Conservation (phyloP, 495 filamentous ascomycete species). For the Penicillium parvum region DNA sequence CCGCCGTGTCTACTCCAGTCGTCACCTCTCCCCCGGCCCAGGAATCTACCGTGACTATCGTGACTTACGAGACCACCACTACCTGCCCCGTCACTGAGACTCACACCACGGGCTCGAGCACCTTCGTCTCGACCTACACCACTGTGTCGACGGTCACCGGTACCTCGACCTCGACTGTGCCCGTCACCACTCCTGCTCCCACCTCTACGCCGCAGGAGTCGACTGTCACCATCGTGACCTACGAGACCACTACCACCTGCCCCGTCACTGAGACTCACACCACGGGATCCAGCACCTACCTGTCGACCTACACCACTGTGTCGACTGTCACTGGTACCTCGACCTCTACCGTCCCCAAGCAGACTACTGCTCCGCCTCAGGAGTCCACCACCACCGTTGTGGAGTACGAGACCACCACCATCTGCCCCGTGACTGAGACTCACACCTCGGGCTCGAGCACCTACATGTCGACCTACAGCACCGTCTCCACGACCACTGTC, state of each 20-base stretch:
- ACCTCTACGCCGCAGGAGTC: conserved; percentile 16
- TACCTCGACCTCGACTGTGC: conserved; percentile 1
- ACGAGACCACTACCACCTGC: conserved; percentile 44
- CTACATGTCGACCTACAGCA: too few species aligned
- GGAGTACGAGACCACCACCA: conserved; percentile 22
- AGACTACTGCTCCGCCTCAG: conserved; percentile 23
- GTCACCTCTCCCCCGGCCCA: conserved; percentile 9
- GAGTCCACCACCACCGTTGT: too few species aligned
- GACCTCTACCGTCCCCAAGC: conserved; percentile 5
- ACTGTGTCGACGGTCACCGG: conserved; percentile 29
- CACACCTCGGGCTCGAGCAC: too few species aligned
- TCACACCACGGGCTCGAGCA: conserved; percentile 12
- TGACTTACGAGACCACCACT: conserved; percentile 36
- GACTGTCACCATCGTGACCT: conserved; percentile 37
- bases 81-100: conserved; percentile 45
- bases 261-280: conserved; percentile 38
- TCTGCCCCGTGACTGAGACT: conserved; percentile 1
- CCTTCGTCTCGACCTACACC: conserved; percentile 5
- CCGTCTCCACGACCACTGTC: too few species aligned
- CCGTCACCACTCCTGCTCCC: conserved; percentile 1
- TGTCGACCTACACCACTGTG: conserved; percentile 6
- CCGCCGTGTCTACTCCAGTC: background rate
- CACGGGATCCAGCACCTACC: conserved; percentile 2
- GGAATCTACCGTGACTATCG: conserved; percentile 40
- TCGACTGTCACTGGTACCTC: conserved; percentile 31